A percentile compares a stretch with the other conserved stretches of the same genome.
phyloP scores from a whole-genome alignment of 1,284 basidiomycete genomes.

The Gomphus bonarii region DNA sequence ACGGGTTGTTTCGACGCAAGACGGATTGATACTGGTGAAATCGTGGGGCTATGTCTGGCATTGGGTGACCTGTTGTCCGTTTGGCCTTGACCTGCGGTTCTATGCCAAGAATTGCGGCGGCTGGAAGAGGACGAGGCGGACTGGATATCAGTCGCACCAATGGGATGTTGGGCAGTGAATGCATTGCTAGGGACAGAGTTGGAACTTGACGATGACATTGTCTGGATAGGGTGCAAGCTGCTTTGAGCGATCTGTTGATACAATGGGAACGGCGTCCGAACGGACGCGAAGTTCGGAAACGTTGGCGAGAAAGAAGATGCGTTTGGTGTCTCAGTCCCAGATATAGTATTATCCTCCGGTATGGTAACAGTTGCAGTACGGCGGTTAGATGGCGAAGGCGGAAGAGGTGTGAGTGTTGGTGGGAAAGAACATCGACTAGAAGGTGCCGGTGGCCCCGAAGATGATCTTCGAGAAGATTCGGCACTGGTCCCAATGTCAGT shows the following conservation, averaged over 20 bases:
- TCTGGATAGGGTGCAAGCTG: not conserved
- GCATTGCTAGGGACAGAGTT: not conserved
- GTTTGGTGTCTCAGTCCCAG: not conserved
- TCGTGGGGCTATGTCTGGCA: not conserved
- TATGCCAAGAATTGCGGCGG: constrained; percentile 2
- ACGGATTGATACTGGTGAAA: not conserved
- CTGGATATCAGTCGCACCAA: not conserved
- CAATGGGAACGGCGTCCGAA: constrained; percentile 1
- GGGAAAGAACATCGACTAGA: constrained; percentile 17
- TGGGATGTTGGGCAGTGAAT: constrained; percentile 1
- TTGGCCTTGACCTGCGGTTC: not conserved
- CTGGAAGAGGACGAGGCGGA: not conserved
- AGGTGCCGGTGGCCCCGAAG: constrained; percentile 24
- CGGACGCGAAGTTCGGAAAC: not conserved
- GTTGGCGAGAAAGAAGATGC: not conserved
- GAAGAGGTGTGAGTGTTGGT: constrained; percentile 29
- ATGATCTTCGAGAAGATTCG: constrained; percentile 26
- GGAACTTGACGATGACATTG: not conserved
- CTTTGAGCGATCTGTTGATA: not conserved
- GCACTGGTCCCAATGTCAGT: constrained; percentile 8
- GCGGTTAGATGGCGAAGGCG: constrained; percentile 28
- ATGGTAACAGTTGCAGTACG: not conserved
- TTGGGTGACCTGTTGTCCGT: not conserved
- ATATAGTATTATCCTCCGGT: not conserved
- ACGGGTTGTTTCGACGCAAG: not conserved